Conservation (phyloP, 768 basidiomycete genomes). For the Leccinum incarnatum region DNA sequence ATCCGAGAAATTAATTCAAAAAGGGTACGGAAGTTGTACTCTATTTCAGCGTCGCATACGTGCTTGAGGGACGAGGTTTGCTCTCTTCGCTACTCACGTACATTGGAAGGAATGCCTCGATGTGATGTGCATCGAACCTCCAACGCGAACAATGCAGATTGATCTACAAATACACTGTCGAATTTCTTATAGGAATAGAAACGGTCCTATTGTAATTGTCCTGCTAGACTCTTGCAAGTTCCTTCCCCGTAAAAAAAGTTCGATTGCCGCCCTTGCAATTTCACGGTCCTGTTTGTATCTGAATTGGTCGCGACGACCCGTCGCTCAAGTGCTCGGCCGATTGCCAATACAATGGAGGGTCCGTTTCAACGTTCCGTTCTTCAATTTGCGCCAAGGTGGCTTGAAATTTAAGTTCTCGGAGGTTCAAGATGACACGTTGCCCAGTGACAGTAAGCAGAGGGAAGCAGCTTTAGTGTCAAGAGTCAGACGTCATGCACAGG, state of each 20-base stretch:
- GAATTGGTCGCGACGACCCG: background rate
- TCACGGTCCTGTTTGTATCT: background rate
- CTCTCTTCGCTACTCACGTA: background rate
- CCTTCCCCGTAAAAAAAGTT: background rate
- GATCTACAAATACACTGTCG: background rate
- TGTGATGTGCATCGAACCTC: background rate
- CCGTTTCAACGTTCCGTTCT: background rate
- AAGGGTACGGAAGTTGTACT: background rate
- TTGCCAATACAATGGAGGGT: background rate
- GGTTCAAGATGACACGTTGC: constrained; percentile 18
- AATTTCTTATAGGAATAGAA: background rate
- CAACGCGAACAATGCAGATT: background rate
- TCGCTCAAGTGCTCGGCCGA: background rate
- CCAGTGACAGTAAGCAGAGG: constrained; percentile 12
- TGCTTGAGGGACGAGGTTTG: background rate
- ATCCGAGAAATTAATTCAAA: background rate
- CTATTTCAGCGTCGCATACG: background rate
- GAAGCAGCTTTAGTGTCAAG: background rate
- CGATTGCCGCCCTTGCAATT: background rate
- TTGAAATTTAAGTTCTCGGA: background rate
- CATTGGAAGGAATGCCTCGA: background rate
- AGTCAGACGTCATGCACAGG: background rate
- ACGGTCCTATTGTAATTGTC: background rate
- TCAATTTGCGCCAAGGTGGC: background rate
- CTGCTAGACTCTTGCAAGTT: background rate